phyloP scores from a whole-genome alignment of 2,329 filamentous ascomycete genomes.

The Cladosporium austrohemisphaericum region DNA sequence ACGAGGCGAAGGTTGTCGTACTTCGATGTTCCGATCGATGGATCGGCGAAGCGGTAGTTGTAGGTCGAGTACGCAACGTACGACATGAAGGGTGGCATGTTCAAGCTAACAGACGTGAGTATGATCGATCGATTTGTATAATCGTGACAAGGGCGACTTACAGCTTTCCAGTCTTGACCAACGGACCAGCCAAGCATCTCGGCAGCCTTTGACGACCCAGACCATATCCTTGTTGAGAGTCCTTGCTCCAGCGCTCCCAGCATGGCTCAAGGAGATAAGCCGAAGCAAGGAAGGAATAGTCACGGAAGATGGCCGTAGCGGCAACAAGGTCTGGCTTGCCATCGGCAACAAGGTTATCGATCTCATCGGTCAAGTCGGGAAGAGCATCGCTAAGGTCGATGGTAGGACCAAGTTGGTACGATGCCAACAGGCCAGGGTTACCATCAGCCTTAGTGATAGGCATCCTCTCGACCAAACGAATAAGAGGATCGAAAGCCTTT shows the following conservation, averaged over 20 bases:
- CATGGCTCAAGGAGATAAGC: conserved; percentile 90
- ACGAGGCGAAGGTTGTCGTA: conserved; percentile 73
- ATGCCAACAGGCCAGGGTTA: conserved; percentile 71
- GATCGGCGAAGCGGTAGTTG: conserved; percentile 60
- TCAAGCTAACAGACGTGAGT: conserved; percentile 43
- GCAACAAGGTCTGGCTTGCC: conserved; percentile 68
- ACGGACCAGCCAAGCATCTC: conserved; percentile 70
- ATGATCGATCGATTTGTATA: not conserved
- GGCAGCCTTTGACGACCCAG: conserved; percentile 72
- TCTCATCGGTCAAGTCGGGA: conserved; percentile 68
- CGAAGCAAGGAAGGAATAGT: conserved; percentile 87
- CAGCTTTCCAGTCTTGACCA: conserved; percentile 80
- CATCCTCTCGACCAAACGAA: conserved; percentile 70
- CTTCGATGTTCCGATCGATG: conserved; percentile 47
- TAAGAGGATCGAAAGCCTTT: conserved; percentile 66
- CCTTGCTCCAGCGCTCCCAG: conserved; percentile 63
- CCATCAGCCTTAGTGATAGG: conserved; percentile 74
- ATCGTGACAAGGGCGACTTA: no score
- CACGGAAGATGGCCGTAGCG: conserved; percentile 82
- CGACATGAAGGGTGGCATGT: conserved; percentile 91
- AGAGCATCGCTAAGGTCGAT: conserved; percentile 61
- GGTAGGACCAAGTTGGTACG: conserved; percentile 68
- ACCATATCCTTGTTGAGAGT: conserved; percentile 66
- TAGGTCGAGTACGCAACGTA: conserved; percentile 64
- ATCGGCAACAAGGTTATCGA: conserved; percentile 50